A percentile compares a stretch with the other conserved stretches of the same genome.
phyloP scores from a whole-genome alignment of 306 rosid species.

The Hippophae gyantsensis region DNA sequence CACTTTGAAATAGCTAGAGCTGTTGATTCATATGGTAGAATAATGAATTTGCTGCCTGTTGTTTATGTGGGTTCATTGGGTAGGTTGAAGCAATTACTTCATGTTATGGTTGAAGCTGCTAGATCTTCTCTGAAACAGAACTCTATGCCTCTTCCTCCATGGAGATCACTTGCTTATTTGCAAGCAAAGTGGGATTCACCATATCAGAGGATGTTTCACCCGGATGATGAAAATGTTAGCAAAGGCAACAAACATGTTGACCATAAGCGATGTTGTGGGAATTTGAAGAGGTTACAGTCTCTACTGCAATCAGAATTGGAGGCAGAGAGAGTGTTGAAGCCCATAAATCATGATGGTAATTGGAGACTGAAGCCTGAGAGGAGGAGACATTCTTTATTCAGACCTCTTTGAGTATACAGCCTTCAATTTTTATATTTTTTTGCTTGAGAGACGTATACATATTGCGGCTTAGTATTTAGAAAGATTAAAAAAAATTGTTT shows the following conservation, averaged over 20 bases:
- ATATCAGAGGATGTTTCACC: constrained; percentile 40
- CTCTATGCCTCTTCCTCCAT: constrained; percentile 95
- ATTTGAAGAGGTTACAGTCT: constrained; percentile 78
- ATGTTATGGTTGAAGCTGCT: constrained; percentile 85
- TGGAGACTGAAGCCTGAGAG: constrained; percentile 62
- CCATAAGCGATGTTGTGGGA: constrained; percentile 64
- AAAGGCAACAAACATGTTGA: constrained; percentile 18
- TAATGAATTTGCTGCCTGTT: constrained; percentile 75
- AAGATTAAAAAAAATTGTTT: constrained; percentile 10
- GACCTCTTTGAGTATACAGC: constrained; percentile 14
- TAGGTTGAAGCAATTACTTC: constrained; percentile 63
- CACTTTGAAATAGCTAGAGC: constrained; percentile 99
- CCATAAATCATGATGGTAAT: constrained; percentile 42
- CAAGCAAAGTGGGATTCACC: constrained; percentile 90
- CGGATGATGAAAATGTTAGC: constrained; percentile 24
- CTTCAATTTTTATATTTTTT: too few relatives aligned
- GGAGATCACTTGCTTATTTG: constrained; percentile 84
- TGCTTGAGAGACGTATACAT: constrained; percentile 20
- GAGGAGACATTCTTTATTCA: constrained; percentile 44
- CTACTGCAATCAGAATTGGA: constrained; percentile 64
- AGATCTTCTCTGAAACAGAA: constrained; percentile 75
- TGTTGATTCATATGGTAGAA: constrained; percentile 67
- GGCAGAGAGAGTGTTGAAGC: constrained; percentile 48
- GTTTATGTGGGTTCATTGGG: constrained; percentile 64
- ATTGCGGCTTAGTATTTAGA: constrained; percentile 19